phyloP scores from a whole-genome alignment of 2,329 filamentous ascomycete genomes.

The Clonostachys byssicola region DNA sequence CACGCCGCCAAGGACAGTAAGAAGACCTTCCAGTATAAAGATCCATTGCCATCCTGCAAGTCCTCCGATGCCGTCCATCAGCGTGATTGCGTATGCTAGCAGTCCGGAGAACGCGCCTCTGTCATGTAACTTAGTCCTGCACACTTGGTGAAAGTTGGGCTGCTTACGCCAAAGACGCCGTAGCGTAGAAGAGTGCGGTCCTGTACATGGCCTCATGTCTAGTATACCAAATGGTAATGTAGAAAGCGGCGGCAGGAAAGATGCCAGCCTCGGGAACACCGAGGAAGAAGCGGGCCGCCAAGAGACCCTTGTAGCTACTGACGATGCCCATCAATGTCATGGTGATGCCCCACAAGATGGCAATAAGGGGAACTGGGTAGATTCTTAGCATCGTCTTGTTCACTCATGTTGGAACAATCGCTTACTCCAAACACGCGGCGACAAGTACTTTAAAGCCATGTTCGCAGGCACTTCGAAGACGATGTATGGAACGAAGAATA shows the following conservation, averaged over 20 bases:
- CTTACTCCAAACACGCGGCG: slow-evolving; percentile 4
- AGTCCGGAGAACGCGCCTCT: slow-evolving; percentile 56
- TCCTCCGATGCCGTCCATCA: slow-evolving; percentile 61
- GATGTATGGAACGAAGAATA: slow-evolving; percentile 1
- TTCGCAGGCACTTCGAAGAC: slow-evolving; percentile 1
- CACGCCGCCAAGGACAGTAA: slow-evolving; percentile 59
- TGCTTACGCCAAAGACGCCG: background rate
- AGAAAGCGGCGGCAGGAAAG: slow-evolving; percentile 19
- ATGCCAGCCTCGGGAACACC: slow-evolving; percentile 21
- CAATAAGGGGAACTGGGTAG: background rate
- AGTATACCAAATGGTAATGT: slow-evolving; percentile 26
- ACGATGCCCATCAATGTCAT: slow-evolving; percentile 1
- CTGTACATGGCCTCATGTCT: background rate
- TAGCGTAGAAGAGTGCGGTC: slow-evolving; percentile 1
- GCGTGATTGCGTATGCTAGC: slow-evolving; percentile 67
- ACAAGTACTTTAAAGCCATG: background rate
- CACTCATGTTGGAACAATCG: background rate
- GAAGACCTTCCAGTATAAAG: slow-evolving; percentile 60
- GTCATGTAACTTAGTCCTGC: background rate
- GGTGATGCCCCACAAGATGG: background rate
- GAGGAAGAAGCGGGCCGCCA: slow-evolving; percentile 23
- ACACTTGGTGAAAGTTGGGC: background rate
- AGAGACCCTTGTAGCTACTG: slow-evolving; percentile 8
- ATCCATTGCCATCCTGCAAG: slow-evolving; percentile 67
- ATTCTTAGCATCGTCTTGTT: background rate